Conservation (phyloP, 2,329 filamentous ascomycete genomes). For the Verticillium zaregamsianum region DNA sequence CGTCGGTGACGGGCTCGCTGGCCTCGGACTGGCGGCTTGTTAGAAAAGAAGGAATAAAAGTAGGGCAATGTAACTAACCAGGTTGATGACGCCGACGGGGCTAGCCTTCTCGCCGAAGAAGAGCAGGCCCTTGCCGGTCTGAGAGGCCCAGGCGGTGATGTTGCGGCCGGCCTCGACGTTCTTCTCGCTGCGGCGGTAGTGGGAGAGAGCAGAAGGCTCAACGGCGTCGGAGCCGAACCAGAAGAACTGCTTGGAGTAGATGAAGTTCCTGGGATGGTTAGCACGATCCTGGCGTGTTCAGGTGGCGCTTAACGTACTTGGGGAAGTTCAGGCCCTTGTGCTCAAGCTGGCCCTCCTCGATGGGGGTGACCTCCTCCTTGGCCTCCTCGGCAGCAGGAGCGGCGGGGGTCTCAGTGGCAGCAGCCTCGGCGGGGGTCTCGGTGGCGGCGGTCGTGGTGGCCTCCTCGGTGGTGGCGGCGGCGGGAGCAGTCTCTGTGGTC, state of each 20-base stretch:
- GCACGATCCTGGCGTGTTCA: constrained; percentile 2
- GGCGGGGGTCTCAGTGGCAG: constrained; percentile 19
- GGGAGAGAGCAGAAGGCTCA: constrained; percentile 66
- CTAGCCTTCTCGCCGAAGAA: constrained; percentile 85
- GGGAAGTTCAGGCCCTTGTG: constrained; percentile 85
- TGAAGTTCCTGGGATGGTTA: constrained; percentile 63
- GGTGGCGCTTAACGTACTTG: constrained; percentile 62
- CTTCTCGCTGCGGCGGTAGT: constrained; percentile 89
- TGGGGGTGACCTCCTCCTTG: constrained; percentile 58
- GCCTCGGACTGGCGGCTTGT: constrained; percentile 47
- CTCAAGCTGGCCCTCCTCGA: constrained; percentile 79
- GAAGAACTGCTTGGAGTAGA: constrained; percentile 91
- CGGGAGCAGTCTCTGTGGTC: constrained; percentile 27
- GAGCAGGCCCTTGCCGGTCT: constrained; percentile 92
- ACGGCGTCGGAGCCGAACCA: constrained; percentile 74
- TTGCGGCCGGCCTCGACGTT: constrained; percentile 68
- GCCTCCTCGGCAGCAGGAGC: constrained; percentile 34
- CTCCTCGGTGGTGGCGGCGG: constrained; percentile 24
- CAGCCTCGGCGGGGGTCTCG: constrained; percentile 36
- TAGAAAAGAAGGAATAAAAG: constrained; percentile 15
- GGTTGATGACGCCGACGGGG: constrained; percentile 77
- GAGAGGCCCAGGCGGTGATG: constrained; percentile 80
- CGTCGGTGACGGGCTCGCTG: constrained; percentile 70
- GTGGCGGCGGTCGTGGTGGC: constrained; percentile 28
- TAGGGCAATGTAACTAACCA: constrained; percentile 55